A percentile compares a stretch with the other conserved stretches of the same genome.
These are phyloP conservation scores for Myriangium duriaei DNA, from an alignment of 2,329 filamentous ascomycete species.

Conservation along the genomic window DNA sequence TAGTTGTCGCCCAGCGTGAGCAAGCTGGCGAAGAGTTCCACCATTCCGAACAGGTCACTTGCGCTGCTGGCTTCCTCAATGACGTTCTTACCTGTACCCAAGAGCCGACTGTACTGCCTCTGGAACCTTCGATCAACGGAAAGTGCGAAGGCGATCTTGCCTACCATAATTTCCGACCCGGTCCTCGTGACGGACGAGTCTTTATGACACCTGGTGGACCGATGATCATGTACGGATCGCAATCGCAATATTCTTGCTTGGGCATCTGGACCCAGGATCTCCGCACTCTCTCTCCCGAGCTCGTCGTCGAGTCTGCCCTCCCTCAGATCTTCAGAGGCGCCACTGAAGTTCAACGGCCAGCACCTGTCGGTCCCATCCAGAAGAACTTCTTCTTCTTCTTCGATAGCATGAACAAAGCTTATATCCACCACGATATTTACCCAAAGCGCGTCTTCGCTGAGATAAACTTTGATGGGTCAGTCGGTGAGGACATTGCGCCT, in stretches of 20 bases:
- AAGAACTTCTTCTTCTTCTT: constrained; percentile 54
- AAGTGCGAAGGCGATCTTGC: constrained; percentile 35
- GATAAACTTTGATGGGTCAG: constrained; percentile 33
- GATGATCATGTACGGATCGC: constrained; percentile 43
- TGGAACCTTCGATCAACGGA: constrained; percentile 32
- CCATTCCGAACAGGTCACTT: constrained; percentile 32
- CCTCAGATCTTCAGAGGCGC: constrained; percentile 27
- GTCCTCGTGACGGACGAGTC: constrained; percentile 47
- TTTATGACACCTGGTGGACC: constrained; percentile 42
- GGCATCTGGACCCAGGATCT: constrained; percentile 47
- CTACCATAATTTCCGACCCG: constrained; percentile 34
- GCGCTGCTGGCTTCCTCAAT: constrained; percentile 36
- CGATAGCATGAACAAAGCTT: constrained; percentile 35
- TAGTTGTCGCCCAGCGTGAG: constrained; percentile 39
- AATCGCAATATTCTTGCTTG: constrained; percentile 42
- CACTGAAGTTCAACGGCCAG: constrained; percentile 41
- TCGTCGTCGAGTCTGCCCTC: constrained; percentile 14
- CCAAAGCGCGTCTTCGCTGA: constrained; percentile 41
- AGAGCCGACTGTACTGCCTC: constrained; percentile 31
- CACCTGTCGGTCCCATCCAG: constrained; percentile 35
- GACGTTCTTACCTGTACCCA: constrained; percentile 31
- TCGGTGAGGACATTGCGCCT: constrained; percentile 35
- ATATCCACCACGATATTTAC: constrained; percentile 41
- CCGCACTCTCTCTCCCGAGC: constrained; percentile 32
- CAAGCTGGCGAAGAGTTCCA: constrained; percentile 20